phyloP scores from a whole-genome alignment of 2,329 filamentous ascomycete species.

The Zymoseptoria crescenta region DNA sequence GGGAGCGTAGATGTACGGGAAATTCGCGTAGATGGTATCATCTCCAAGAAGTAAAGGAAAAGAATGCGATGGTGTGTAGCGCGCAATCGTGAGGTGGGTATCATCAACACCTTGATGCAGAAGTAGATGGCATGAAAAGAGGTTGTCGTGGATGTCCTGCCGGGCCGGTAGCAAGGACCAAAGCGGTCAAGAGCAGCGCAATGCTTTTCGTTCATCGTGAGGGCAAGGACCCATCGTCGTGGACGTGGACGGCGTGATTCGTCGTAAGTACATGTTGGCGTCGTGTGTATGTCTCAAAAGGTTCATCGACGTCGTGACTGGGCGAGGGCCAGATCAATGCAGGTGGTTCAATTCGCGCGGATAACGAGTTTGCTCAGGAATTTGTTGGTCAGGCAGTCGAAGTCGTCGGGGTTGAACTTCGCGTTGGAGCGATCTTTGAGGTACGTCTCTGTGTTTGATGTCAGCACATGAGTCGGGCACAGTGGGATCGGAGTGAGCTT shows the following conservation, averaged over 20 bases:
- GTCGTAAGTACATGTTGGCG: not conserved
- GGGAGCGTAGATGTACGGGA: not conserved
- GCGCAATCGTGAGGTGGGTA: too few relatives aligned
- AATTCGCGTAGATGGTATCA: not conserved
- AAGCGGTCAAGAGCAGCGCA: not conserved
- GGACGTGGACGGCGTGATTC: not conserved
- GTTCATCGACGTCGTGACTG: conserved; percentile 2
- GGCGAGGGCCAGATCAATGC: not conserved
- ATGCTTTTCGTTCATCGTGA: not conserved
- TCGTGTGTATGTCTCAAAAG: not conserved
- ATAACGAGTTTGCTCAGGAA: conserved; percentile 95
- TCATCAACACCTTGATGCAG: too few relatives aligned
- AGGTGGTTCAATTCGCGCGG: conserved; percentile 65
- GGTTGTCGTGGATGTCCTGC: not conserved
- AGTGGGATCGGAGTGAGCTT: conserved; percentile 37
- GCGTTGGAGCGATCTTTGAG: conserved; percentile 66
- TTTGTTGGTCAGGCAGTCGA: conserved; percentile 93
- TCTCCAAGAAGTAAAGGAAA: not conserved
- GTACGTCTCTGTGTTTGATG: conserved; percentile 62
- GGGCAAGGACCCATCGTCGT: not conserved
- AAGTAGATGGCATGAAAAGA: not conserved
- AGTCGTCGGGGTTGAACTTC: conserved; percentile 85
- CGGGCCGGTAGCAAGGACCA: not conserved
- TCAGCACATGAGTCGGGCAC: conserved; percentile 6
- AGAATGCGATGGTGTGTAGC: too few relatives aligned